These are phyloP conservation scores for Vickermania ingenoplastis DNA, from an alignment of 208 protist genomes.

Conservation along the genomic window DNA sequence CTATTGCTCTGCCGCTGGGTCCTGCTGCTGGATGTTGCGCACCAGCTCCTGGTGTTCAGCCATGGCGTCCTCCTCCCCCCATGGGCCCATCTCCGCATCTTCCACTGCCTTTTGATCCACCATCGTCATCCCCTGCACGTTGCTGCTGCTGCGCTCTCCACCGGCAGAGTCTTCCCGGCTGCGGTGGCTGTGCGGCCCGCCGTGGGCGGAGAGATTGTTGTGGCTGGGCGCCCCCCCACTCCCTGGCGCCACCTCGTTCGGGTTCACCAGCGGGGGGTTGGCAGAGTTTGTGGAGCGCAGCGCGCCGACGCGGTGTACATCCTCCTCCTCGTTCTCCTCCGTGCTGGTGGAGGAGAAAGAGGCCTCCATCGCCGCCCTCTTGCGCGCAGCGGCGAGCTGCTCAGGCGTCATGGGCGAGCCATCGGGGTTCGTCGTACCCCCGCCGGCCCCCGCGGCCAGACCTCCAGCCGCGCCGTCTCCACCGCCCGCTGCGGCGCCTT, in stretches of 20 bases:
- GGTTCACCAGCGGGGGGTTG: not conserved
- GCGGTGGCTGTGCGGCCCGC: not conserved
- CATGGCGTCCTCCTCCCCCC: conserved; percentile 17
- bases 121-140: conserved; percentile 10
- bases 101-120: conserved; percentile 13
- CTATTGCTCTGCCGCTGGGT: not conserved
- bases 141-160: not conserved
- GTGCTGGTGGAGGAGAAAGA: not conserved
- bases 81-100: conserved; percentile 15
- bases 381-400: not conserved
- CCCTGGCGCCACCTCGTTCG: not conserved
- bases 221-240: not conserved
- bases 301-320: not conserved
- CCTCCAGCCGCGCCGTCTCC: not conserved
- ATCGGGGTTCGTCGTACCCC: too few species aligned
- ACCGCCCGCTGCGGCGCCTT: not conserved
- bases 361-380: not conserved
- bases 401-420: not conserved
- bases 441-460: not conserved
- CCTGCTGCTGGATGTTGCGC: not conserved
- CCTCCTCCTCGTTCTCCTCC: not conserved
- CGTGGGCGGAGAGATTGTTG: too few species aligned
- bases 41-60: conserved; percentile 7
- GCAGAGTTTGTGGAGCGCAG: not conserved
- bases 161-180: not conserved